Base-by-base conservation (phyloP, 148 eudicot species). In the Oxyria digyna region DNA sequence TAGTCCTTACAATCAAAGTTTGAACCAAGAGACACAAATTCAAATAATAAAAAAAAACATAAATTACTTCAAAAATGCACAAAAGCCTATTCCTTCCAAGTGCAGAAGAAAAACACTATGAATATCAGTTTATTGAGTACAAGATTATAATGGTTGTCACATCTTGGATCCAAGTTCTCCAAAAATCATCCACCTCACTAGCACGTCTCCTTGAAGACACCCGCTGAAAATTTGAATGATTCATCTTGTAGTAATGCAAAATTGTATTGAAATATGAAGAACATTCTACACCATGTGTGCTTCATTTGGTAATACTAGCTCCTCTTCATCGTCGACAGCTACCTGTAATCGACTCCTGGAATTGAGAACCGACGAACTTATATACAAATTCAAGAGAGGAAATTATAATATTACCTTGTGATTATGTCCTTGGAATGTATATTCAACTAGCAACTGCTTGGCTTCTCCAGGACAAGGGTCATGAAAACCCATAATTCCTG, bases 401-500 rank as follows among this genome's bases (percentile, higher is more conserved):
- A 76, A 32, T 29, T 20, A 59, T 17, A 32, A 45, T 26, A 27
- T 11, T 80, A 91, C 97, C 97, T 87, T 83, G 66, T 80, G 81
- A 31, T 63, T 78, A 66, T 74, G 63, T 57, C 82, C 84, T 13
- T 73, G 73, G 50, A 70, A 87, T 1, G 87, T 88, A 76, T 94
- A 94, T 71, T 87, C 83, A 24, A 94, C 81, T 27, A 74, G 70
- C 73, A 94, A 75, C 67, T 81, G 85, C 76, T 91, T 94, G 65
- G 88, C 74, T 77, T 87, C 93, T 65, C 89, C 93, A 0, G 97
- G 99, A 77, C 97, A 94, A 76, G 96, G 96, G 75, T 94, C 99
- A 59, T 92, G 91, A 74, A 91, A 94, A 14, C 99, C 99, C 99
- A 94, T 94, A 41, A 94, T 94, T 55, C 97, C 99, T 4, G 97